Percentiles rank a stretch among this genome's conserved stretches.
Evolutionary conservation across 2,329 filamentous ascomycete genomes (phyloP).

Genomic region (Corinectria fuckeliana): DNA sequence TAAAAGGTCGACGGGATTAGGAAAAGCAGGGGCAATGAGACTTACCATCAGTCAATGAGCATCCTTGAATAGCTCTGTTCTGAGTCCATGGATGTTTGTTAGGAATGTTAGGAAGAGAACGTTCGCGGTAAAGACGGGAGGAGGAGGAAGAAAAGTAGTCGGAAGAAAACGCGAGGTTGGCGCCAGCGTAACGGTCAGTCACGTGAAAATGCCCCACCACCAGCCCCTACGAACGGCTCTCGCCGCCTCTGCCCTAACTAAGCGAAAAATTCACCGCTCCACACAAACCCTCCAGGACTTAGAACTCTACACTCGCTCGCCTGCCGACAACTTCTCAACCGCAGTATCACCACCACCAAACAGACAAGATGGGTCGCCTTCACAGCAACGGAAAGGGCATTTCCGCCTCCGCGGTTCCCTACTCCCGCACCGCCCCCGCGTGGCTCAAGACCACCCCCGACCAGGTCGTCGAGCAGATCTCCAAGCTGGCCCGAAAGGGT

Average conservation of each 20-base stretch:
- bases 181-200: slow-evolving; percentile 10
- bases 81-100: background rate
- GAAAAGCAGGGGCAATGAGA: slow-evolving; percentile 7
- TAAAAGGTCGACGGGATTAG: slow-evolving; percentile 35
- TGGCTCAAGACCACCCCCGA: slow-evolving; percentile 99
- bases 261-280: slow-evolving; percentile 52
- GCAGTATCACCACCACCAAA: slow-evolving; percentile 47
- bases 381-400: slow-evolving; percentile 99
- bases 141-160: background rate
- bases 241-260: slow-evolving; percentile 52
- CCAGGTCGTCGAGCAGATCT: slow-evolving; percentile 98
- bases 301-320: slow-evolving; percentile 37
- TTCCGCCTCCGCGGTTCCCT: slow-evolving; percentile 92
- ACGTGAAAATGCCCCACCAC: slow-evolving; percentile 20
- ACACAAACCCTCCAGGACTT: slow-evolving; percentile 43
- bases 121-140: background rate
- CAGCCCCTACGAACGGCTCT: slow-evolving; percentile 6
- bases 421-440: slow-evolving; percentile 89
- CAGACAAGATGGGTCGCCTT: slow-evolving; percentile 89
- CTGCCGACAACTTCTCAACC: slow-evolving; percentile 38
- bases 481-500: slow-evolving; percentile 98
- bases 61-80: background rate
- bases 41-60: slow-evolving; percentile 42
- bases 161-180: slow-evolving; percentile 27
- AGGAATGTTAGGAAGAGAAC: slow-evolving; percentile 3